Conservation (phyloP, 371 early-diverging fungal genomes). For the Rhizopus arrhizus region DNA sequence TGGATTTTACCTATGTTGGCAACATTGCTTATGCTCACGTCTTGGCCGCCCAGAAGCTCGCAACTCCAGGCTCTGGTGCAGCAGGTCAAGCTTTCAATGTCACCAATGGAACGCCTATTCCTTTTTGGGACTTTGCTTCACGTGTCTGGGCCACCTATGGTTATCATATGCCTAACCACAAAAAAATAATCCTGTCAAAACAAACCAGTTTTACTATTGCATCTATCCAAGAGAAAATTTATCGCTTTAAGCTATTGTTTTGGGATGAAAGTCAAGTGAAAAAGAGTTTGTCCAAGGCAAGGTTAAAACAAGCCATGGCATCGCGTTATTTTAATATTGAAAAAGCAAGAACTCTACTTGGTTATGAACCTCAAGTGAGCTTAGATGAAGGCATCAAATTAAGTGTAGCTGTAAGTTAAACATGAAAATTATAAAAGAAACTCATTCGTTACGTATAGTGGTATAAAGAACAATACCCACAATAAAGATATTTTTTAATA, state of each 20-base stretch:
- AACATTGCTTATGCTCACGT: slow-evolving; percentile 91
- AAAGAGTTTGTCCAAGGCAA: slow-evolving; percentile 61
- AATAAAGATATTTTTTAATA: slow-evolving; percentile 18
- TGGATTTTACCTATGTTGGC: slow-evolving; percentile 93
- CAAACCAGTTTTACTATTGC: slow-evolving; percentile 54
- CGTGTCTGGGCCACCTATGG: slow-evolving; percentile 66
- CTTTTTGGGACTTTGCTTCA: slow-evolving; percentile 88
- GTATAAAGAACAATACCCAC: background rate
- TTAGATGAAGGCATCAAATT: slow-evolving; percentile 73
- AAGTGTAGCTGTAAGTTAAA: slow-evolving; percentile 40
- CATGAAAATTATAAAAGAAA: background rate
- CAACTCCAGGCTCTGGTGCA: slow-evolving; percentile 40
- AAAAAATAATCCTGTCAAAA: slow-evolving; percentile 51
- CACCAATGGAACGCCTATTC: slow-evolving; percentile 91
- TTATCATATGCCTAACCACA: slow-evolving; percentile 41
- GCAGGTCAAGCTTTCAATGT: slow-evolving; percentile 82
- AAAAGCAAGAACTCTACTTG: slow-evolving; percentile 77
- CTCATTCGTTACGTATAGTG: background rate
- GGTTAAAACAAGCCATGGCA: slow-evolving; percentile 71
- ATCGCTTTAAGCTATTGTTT: slow-evolving; percentile 49
- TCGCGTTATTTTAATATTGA: slow-evolving; percentile 80
- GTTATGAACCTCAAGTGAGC: slow-evolving; percentile 74
- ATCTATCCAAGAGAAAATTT: slow-evolving; percentile 48
- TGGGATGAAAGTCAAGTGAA: slow-evolving; percentile 50
- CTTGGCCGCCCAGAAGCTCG: slow-evolving; percentile 80